Evolutionary conservation across 164 flowering plant species (phyloP).

Genomic region (Vitis rotundifolia): DNA sequence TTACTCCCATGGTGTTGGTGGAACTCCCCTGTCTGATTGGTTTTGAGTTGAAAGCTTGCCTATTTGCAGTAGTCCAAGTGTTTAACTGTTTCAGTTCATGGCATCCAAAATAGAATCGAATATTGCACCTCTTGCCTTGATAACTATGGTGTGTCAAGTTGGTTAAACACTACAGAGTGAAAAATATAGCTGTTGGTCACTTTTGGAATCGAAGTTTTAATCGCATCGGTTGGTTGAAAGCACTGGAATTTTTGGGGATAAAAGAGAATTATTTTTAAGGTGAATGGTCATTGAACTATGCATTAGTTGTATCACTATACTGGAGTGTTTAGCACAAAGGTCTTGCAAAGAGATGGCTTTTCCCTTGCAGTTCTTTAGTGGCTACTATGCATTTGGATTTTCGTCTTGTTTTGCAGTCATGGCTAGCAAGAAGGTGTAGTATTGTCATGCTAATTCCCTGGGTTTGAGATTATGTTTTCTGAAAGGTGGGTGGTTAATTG

Average conservation of each 20-base stretch:
- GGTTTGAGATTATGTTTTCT: not conserved
- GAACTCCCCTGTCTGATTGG: conserved; percentile 1
- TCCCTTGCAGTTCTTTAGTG: too few relatives aligned
- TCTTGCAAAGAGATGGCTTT: too few relatives aligned
- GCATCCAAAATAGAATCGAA: conserved; percentile 1
- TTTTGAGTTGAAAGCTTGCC: conserved; percentile 9
- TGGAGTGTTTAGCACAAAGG: too few relatives aligned
- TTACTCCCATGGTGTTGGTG: not conserved
- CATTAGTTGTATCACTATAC: too few relatives aligned
- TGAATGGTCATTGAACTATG: too few relatives aligned
- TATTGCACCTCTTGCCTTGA: not conserved
- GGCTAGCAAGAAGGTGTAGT: not conserved
- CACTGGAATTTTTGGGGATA: too few relatives aligned
- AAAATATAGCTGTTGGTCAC: not conserved
- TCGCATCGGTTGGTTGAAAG: too few relatives aligned
- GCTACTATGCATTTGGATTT: too few relatives aligned
- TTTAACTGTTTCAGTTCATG: conserved; percentile 4
- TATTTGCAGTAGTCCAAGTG: conserved; percentile 2
- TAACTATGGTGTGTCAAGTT: not conserved
- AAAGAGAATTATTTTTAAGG: too few relatives aligned
- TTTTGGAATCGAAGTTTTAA: too few relatives aligned
- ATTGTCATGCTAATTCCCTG: not conserved
- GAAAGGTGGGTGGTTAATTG: too few relatives aligned
- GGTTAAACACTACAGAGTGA: not conserved
- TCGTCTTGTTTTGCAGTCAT: too few relatives aligned